phyloP scores from a whole-genome alignment of 192 early-diverging fungal genomes.

The Coemansia furcata region DNA sequence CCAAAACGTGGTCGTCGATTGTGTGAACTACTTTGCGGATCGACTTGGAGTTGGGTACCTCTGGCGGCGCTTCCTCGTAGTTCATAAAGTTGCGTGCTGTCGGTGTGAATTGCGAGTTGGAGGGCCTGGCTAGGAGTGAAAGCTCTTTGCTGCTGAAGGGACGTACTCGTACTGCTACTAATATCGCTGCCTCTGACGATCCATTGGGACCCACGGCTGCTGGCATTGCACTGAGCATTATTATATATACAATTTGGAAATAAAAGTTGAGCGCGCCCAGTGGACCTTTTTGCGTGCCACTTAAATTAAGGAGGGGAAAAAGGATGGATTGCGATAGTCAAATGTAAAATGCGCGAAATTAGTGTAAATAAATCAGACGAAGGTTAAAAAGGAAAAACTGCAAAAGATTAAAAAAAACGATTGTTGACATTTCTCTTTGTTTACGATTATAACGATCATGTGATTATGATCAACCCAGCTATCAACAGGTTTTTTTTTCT shows the following conservation, averaged over 20 bases:
- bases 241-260: constrained; percentile 1
- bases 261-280: background rate
- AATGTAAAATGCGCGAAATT: background rate
- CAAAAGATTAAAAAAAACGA: background rate
- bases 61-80: constrained; percentile 31
- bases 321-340: background rate
- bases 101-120: constrained; percentile 47
- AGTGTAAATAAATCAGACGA: background rate
- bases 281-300: background rate
- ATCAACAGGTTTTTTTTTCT: background rate
- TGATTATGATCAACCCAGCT: background rate
- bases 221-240: constrained; percentile 10
- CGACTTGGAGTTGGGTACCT: constrained; percentile 3
- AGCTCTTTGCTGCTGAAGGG: constrained; percentile 59
- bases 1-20: constrained; percentile 65
- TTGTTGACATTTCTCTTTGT: background rate
- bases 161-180: constrained; percentile 58
- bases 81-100: constrained; percentile 45
- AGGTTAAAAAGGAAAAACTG: background rate
- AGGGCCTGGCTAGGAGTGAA: constrained; percentile 36
- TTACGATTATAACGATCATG: background rate
- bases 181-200: constrained; percentile 42
- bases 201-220: background rate
- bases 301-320: background rate
- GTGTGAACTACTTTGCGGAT: constrained; percentile 61